Conservation (phyloP, 345 rosid species). For the Salix udensis region DNA sequence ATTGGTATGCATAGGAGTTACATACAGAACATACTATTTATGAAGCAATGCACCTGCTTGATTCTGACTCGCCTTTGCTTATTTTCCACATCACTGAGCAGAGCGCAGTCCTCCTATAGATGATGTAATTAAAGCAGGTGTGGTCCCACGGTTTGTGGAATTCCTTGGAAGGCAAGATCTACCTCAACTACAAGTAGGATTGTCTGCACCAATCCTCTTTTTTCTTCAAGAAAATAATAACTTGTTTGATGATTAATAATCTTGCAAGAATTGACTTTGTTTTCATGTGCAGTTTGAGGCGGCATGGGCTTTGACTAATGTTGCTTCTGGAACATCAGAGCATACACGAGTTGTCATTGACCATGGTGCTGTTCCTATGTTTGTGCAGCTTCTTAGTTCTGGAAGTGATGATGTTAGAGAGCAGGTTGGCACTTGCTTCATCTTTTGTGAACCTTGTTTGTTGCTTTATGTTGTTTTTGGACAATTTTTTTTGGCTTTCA, state of each 20-base stretch:
- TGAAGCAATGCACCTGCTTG: background rate
- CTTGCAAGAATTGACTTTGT: constrained; percentile 4
- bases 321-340: constrained; percentile 36
- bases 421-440: constrained; percentile 20
- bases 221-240: background rate
- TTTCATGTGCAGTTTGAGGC: constrained; percentile 31
- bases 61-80: background rate
- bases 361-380: constrained; percentile 35
- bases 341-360: constrained; percentile 33
- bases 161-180: constrained; percentile 32
- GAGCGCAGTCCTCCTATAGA: constrained; percentile 42
- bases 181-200: constrained; percentile 31
- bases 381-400: constrained; percentile 31
- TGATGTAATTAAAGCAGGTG: constrained; percentile 40
- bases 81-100: constrained; percentile 9
- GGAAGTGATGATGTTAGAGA: constrained; percentile 35
- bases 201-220: background rate
- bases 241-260: background rate
- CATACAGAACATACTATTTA: background rate
- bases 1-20: constrained; percentile 11
- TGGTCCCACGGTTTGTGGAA: constrained; percentile 41
- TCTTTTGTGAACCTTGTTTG: background rate
- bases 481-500: background rate
- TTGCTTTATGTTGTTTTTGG: background rate
- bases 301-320: constrained; percentile 35